Percentiles rank a stretch among this genome's conserved stretches.
Evolutionary conservation across 83 land plant species (phyloP).

Genomic region (Thuja plicata): DNA sequence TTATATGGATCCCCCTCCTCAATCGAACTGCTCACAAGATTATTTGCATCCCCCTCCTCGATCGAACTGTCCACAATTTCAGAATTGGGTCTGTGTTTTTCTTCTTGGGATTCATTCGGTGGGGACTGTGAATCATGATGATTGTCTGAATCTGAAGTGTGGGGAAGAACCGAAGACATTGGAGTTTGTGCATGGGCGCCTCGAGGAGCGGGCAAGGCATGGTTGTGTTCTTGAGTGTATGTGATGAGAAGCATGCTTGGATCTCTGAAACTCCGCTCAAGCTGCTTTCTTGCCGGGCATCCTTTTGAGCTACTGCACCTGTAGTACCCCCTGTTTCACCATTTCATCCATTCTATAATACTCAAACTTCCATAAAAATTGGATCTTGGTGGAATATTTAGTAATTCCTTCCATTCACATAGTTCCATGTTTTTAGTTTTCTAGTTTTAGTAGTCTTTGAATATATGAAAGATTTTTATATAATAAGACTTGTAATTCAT

Average conservation of each 20-base stretch:
- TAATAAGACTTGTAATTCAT: no score
- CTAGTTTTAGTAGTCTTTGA: no score
- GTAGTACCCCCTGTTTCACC: slow-evolving; percentile 44
- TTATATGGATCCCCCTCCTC: neutral
- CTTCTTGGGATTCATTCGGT: no score
- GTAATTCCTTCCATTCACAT: no score
- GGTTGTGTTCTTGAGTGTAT: slow-evolving; percentile 67
- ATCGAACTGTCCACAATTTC: neutral
- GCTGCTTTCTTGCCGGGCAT: slow-evolving; percentile 73
- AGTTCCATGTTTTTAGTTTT: no score
- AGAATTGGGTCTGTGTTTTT: no score
- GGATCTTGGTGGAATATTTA: no score
- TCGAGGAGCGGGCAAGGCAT: slow-evolving; percentile 42
- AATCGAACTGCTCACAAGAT: neutral
- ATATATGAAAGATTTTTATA: no score
- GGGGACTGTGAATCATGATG: no score
- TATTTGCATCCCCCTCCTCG: neutral
- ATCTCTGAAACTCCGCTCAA: slow-evolving; percentile 60
- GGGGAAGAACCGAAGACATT: neutral
- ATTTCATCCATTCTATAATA: no score
- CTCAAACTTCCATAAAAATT: neutral
- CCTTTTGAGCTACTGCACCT: slow-evolving; percentile 70
- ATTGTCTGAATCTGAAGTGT: no score
- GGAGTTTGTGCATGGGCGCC: neutral
- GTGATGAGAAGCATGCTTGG: slow-evolving; percentile 59